Conservation (phyloP, 345 rosid genomes). For the Excoecaria cochinchinensis region DNA sequence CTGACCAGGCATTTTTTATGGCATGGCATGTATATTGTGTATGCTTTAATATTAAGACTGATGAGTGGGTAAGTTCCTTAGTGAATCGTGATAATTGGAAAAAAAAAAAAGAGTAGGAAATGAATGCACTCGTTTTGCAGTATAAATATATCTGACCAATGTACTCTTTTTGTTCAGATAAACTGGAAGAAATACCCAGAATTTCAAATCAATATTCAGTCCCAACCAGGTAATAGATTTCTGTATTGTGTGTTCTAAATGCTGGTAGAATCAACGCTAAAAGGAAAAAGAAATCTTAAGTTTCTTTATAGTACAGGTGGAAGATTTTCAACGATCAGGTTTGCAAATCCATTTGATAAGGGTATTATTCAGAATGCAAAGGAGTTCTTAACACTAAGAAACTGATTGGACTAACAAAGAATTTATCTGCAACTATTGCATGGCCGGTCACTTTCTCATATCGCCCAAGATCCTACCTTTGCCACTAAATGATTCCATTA, state of each 20-base stretch:
- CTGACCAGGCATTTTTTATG: conserved; percentile 43
- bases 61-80: conserved; percentile 63
- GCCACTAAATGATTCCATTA: not conserved
- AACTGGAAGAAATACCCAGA: conserved; percentile 68
- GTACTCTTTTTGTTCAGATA: conserved; percentile 29
- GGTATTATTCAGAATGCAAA: conserved; percentile 47
- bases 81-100: not conserved
- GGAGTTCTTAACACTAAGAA: conserved; percentile 29
- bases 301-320: conserved; percentile 30
- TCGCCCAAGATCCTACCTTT: not conserved
- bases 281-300: not conserved
- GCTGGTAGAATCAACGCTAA: not conserved
- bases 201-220: conserved; percentile 35
- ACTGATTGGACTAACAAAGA: not conserved
- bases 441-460: not conserved
- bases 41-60: conserved; percentile 61
- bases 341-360: conserved; percentile 51
- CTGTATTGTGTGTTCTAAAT: not conserved
- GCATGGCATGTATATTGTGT: conserved; percentile 63
- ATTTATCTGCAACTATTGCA: not conserved
- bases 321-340: conserved; percentile 22
- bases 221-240: conserved; percentile 38
- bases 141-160: not conserved
- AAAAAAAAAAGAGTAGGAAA: not conserved
- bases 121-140: not conserved